phyloP scores from a whole-genome alignment of 2,329 filamentous ascomycete species.

The Zarea fungicola region DNA sequence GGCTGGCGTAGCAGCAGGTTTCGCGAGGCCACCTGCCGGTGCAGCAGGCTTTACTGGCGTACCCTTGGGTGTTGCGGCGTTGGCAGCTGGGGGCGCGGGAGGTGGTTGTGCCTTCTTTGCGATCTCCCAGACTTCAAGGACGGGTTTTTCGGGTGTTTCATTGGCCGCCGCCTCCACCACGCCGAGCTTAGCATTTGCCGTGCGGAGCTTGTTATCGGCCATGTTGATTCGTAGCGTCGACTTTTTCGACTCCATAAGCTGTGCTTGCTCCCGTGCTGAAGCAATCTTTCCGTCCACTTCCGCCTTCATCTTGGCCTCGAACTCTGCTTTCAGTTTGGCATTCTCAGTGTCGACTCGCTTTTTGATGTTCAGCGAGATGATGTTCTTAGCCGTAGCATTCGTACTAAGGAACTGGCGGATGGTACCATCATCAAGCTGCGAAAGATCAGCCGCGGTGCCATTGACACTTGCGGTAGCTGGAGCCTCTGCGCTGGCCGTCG shows the following conservation, averaged over 20 bases:
- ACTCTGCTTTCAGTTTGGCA: conserved; percentile 53
- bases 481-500: conserved; percentile 31
- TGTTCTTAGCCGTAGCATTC: conserved; percentile 53
- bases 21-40: neutral
- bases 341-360: conserved; percentile 64
- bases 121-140: conserved; percentile 80
- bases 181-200: conserved; percentile 64
- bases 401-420: conserved; percentile 52
- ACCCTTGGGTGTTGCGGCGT: conserved; percentile 17
- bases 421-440: conserved; percentile 48
- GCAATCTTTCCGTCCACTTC: conserved; percentile 50
- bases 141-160: conserved; percentile 80
- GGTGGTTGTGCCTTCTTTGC: conserved; percentile 52
- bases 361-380: conserved; percentile 58
- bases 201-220: conserved; percentile 62
- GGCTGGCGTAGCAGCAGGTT: neutral
- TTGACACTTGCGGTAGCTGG: conserved; percentile 32
- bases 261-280: conserved; percentile 56
- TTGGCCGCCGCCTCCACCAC: conserved; percentile 75
- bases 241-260: conserved; percentile 71
- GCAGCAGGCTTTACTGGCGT: conserved; percentile 14
- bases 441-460: conserved; percentile 34
- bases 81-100: conserved; percentile 18
- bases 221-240: conserved; percentile 71
- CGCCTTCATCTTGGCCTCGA: conserved; percentile 39